Percentiles rank a stretch among this genome's conserved stretches.
These are phyloP conservation scores for Microascus cirrosus DNA, from an alignment of 2,329 filamentous ascomycete species.

Conservation along the genomic window DNA sequence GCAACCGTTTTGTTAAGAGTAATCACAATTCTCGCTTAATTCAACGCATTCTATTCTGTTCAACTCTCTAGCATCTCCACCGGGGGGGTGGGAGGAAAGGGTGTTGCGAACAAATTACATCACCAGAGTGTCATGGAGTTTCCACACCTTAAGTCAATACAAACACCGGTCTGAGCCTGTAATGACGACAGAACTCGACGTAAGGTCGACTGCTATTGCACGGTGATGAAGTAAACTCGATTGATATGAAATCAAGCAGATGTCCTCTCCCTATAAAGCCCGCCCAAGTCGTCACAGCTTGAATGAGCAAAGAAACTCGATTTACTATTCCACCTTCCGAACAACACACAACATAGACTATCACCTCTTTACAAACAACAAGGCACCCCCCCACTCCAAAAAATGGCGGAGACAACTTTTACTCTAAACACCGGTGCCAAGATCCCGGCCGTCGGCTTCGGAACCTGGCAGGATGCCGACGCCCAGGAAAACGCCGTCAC, in stretches of 20 bases:
- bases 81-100: too few species aligned
- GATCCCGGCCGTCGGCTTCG: slow-evolving; percentile 67
- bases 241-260: neutral
- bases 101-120: neutral
- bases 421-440: slow-evolving; percentile 66
- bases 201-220: neutral
- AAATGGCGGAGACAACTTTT: slow-evolving; percentile 30
- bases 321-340: too few species aligned
- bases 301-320: neutral
- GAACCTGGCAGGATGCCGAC: slow-evolving; percentile 67
- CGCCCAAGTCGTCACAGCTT: too few species aligned
- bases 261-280: neutral
- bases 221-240: neutral
- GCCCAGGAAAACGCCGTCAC: slow-evolving; percentile 62
- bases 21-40: too few species aligned
- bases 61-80: too few species aligned
- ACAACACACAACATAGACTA: too few species aligned
- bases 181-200: neutral
- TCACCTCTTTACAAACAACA: neutral
- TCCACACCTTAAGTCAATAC: neutral
- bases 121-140: neutral
- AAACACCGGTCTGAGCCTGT: neutral
- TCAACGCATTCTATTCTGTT: too few species aligned
- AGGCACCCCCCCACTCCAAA: slow-evolving; percentile 27
- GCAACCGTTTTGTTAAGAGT: too few species aligned